Percentiles rank a stretch among this genome's conserved stretches.
Evolutionary conservation across 805 yeast genomes (phyloP).

Genomic region (Wickerhamomyces bisporus): DNA sequence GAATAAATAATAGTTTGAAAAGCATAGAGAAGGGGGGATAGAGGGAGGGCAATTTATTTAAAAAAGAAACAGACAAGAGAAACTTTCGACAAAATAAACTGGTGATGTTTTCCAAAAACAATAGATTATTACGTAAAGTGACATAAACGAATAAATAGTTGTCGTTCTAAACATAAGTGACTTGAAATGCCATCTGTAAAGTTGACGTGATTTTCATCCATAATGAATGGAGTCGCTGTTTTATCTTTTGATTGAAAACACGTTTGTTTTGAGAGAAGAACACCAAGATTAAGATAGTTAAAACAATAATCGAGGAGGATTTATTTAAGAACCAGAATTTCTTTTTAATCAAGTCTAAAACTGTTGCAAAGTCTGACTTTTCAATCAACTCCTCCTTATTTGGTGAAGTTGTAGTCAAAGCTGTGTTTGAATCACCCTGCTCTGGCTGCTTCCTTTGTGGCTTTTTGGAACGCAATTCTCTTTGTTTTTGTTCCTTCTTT

Average conservation of each 20-base stretch:
- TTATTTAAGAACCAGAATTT: slow-evolving; percentile 7
- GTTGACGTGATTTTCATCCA: slow-evolving; percentile 17
- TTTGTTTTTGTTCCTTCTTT: slow-evolving; percentile 10
- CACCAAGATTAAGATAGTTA: slow-evolving; percentile 14
- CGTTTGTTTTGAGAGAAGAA: slow-evolving; percentile 9
- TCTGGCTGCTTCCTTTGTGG: slow-evolving; percentile 7
- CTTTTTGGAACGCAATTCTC: slow-evolving; percentile 3
- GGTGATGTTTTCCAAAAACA: no score
- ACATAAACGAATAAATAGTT: no score
- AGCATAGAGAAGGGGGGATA: no score
- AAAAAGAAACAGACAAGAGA: no score
- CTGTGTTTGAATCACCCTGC: slow-evolving; percentile 8
- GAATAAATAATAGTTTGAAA: no score
- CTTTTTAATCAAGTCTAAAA: slow-evolving; percentile 14
- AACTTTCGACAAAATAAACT: no score
- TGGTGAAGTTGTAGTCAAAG: no score
- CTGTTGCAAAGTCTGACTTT: slow-evolving; percentile 4
- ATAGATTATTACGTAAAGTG: no score
- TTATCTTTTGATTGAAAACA: slow-evolving; percentile 9
- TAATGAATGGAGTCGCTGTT: slow-evolving; percentile 3
- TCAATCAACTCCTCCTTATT: slow-evolving; percentile 7
- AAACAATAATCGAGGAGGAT: slow-evolving; percentile 4
- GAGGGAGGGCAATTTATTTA: no score
- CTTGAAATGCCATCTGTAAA: slow-evolving; percentile 22
- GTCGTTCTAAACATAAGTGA: slow-evolving; percentile 25